Conservation (phyloP, 2,329 filamentous ascomycete genomes). For the Penicillium psychrosexuale region DNA sequence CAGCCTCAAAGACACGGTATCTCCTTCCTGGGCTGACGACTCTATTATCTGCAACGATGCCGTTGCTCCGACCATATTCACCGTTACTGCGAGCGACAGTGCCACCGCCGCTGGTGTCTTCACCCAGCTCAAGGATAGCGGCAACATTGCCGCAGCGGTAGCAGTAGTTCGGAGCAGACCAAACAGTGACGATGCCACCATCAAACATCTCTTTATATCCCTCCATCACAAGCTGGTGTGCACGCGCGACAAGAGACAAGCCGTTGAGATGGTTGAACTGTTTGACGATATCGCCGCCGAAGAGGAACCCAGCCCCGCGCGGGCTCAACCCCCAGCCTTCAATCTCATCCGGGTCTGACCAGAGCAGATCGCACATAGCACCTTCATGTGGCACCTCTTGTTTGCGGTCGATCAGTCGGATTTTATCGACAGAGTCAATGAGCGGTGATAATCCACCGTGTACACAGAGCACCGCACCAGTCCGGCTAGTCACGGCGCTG, state of each 20-base stretch:
- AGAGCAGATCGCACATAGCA: conserved; percentile 96
- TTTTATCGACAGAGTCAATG: conserved; percentile 92
- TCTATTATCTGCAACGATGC: conserved; percentile 51
- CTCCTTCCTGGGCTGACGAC: conserved; percentile 73
- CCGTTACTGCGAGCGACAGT: conserved; percentile 63
- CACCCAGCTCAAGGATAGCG: conserved; percentile 85
- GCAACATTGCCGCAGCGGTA: conserved; percentile 96
- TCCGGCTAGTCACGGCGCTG: conserved; percentile 49
- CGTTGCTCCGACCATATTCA: conserved; percentile 43
- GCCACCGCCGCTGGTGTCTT: conserved; percentile 74
- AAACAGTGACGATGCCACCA: conserved; percentile 93
- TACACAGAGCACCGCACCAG: conserved; percentile 87
- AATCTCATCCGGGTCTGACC: conserved; percentile 97
- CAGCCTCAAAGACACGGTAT: conserved; percentile 94
- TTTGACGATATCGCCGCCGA: conserved; percentile 92
- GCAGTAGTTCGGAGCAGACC: conserved; percentile 96
- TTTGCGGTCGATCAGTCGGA: conserved; percentile 88
- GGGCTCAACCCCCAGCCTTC: conserved; percentile 95
- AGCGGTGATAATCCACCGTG: conserved; percentile 90
- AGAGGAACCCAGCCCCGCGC: conserved; percentile 90
- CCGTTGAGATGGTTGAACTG: conserved; percentile 95
- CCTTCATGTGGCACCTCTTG: conserved; percentile 98
- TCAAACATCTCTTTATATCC: conserved; percentile 99
- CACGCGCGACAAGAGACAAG: conserved; percentile 84
- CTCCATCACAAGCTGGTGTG: conserved; percentile 98